phyloP scores from a whole-genome alignment of 2,329 filamentous ascomycete species.

The Aspergillaceae sp. region DNA sequence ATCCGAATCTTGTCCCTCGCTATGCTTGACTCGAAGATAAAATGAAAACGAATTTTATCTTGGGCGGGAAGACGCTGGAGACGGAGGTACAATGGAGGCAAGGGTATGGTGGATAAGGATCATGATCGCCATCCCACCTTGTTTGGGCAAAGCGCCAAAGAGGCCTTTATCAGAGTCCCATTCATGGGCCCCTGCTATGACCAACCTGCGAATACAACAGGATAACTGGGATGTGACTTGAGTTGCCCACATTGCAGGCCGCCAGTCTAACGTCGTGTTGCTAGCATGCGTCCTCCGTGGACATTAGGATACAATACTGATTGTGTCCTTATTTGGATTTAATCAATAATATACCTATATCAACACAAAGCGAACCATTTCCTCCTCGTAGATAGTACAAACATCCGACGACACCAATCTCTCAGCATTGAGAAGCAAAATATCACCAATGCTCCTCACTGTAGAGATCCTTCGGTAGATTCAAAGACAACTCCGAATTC shows the following conservation, averaged over 20 bases:
- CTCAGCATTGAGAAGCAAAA: no score
- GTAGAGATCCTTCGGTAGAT: slow-evolving; percentile 41
- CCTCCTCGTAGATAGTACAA: background rate
- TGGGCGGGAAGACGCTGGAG: background rate
- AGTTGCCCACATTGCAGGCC: background rate
- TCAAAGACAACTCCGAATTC: slow-evolving; percentile 64
- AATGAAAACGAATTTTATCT: background rate
- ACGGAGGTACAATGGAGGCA: no score
- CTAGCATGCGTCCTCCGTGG: no score
- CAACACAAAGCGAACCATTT: background rate
- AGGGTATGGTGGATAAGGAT: no score
- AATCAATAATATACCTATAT: background rate
- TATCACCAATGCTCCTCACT: slow-evolving; percentile 6
- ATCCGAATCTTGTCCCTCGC: background rate
- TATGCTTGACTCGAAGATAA: background rate
- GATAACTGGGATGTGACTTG: background rate
- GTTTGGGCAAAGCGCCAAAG: no score
- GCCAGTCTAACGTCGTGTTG: no score
- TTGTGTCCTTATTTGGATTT: background rate
- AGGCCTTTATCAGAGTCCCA: no score
- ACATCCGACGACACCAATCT: no score
- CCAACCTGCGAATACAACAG: background rate
- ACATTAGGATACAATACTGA: no score
- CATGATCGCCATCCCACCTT: background rate
- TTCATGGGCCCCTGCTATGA: background rate